Base-by-base conservation (phyloP, 495 filamentous ascomycete species). In the Venustampulla echinocandica region DNA sequence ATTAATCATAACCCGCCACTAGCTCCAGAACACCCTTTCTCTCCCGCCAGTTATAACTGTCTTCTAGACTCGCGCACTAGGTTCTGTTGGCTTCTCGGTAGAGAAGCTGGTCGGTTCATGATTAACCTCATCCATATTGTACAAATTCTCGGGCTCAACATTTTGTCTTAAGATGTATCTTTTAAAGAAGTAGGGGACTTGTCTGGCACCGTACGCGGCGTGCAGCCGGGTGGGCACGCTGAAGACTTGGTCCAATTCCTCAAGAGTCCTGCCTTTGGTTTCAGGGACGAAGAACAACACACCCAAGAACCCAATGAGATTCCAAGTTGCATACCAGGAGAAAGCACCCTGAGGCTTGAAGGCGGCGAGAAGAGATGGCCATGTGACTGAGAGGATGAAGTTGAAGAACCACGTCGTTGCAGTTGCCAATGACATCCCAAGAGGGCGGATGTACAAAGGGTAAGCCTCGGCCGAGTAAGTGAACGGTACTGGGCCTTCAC, bases 401-500 rank as follows among this genome's bases (percentile, higher is more conserved):
- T 82, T 83, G 75, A 82, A 88, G 49, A 79, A 80, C 40, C 80
- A 71, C 50, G 75, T 80, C 11, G 80, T 85, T 9, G 85, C 80
- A 4, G 86, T 84, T 4, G 84, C 83, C 67, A 77, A 79, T 1
- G 73, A 69, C 84, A 89, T 89, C 25, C 85, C 84, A 20, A 83
- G 69, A 60, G 84, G 76, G 55, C 77, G 78, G 53, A 84, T 78
- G 15, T 77, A 84, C n/a, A 89, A 67, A 3, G 86, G 86, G 54
- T 86, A 90, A 0, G 85, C 82, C 59, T 92, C 86, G 2, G 85
- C 85, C 7, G 81, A 85, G 57, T 86, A 84, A 2, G 79, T 79
- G 58, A 77, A 85, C 0, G 84, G 81, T 5, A 86, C 82, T 9
- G 82, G 82, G 0, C 81, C 83, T 64, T 82, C 80, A 7, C 82